These are phyloP conservation scores for Asterionellopsis glacialis DNA, from an alignment of 108 stramenopile genomes.

Conservation along the genomic window DNA sequence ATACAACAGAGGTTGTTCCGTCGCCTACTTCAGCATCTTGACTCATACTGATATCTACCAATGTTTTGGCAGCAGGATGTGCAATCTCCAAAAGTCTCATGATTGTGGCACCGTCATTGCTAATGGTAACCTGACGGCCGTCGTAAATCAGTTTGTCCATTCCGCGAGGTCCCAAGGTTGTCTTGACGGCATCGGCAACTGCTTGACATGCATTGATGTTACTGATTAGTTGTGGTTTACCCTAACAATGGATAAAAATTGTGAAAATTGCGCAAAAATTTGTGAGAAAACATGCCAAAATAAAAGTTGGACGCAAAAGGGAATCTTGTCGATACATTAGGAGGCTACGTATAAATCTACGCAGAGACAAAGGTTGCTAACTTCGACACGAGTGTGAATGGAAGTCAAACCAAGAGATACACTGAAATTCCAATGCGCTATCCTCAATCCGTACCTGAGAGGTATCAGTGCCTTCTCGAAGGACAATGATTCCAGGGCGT, in stretches of 20 bases:
- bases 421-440: no score
- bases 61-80: constrained; percentile 97
- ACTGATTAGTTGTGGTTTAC: constrained; percentile 95
- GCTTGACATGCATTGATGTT: constrained; percentile 99
- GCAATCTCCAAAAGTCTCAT: constrained; percentile 97
- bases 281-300: background rate
- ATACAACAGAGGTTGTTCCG: constrained; percentile 96
- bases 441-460: constrained; percentile 61
- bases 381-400: no score
- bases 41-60: constrained; percentile 97
- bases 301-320: background rate
- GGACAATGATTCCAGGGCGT: constrained; percentile 95
- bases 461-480: constrained; percentile 98
- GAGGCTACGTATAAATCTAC: no score
- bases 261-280: background rate
- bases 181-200: constrained; percentile 95
- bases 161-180: constrained; percentile 95
- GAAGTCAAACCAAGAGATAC: no score
- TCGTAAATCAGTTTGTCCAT: constrained; percentile 98
- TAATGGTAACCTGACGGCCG: constrained; percentile 88
- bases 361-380: no score
- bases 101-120: constrained; percentile 98
- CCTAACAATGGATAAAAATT: constrained; percentile 50
- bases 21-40: constrained; percentile 98
- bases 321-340: background rate